Base-by-base conservation (phyloP, 2,329 filamentous ascomycete genomes). In the Chrysoporthe austroafricana region DNA sequence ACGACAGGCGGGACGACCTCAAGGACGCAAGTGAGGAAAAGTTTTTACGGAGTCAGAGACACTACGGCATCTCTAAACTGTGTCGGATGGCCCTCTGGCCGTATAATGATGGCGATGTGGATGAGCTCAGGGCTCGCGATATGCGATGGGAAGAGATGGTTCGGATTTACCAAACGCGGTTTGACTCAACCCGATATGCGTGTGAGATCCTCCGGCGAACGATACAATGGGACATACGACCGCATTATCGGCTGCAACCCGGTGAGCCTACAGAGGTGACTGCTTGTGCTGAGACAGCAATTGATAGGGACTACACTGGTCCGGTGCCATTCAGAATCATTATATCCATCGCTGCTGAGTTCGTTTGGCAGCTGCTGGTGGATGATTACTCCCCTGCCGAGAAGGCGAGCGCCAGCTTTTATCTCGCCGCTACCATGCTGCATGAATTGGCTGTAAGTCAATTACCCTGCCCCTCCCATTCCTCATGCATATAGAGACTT, bases 401-500 rank as follows among this genome's bases (percentile, higher is more conserved):
- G 61, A 70, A 70, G 39, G 69, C 69, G 32, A 61, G 57, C 34
- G 59, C 42, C 18, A 62, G 56, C 21, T 69, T 64, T 5, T 36
- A 39, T 14, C 18, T 70, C n/a, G 63, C 69, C 4, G 62, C 50
- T 21, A 62, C 50, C 14, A 66, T 70, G 14, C 39, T 66, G n/a
- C 69, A 70, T 50, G 69, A 70, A 52, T 26, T 70, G 4, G 34
- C 32, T 32, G 66, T 69, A 48, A 59, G 66, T 69, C 7, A 36
- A 34, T 6, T 44, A 1, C 5, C 9, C 36, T 46, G 14, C 44
- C 18, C 21, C 58, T 34, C 16, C 2, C 11, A 9, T 6, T 16
- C 5, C 13, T 36, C 18, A n/a, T 58, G 9, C 16, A 34, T 13
- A 9, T 2, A 7, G 3, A 58, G 7, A 16, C 7, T 42, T 13